Conservation (phyloP, 768 basidiomycete species). For the Tricholoma terreum region DNA sequence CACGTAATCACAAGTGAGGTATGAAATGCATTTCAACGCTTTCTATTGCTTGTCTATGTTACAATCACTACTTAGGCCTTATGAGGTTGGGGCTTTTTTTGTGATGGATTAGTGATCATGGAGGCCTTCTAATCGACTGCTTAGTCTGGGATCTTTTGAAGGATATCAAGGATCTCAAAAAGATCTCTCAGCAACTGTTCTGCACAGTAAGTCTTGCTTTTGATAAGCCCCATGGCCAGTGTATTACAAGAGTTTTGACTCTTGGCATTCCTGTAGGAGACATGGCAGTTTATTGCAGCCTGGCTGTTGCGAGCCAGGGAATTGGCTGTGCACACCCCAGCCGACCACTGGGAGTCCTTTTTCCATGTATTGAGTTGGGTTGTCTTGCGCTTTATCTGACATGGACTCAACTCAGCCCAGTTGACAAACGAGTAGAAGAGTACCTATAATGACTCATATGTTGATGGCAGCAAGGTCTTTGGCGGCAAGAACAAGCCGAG, state of each 20-base stretch:
- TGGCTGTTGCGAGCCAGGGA: background rate
- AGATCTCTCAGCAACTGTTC: background rate
- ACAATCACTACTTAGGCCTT: too few species aligned
- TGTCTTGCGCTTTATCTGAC: background rate
- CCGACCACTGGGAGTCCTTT: background rate
- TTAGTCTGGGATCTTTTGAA: background rate
- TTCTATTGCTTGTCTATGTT: too few species aligned
- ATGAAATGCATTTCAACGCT: too few species aligned
- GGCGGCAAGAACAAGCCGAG: background rate
- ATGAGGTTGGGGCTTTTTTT: too few species aligned
- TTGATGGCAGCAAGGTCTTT: background rate
- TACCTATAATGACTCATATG: background rate
- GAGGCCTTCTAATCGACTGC: background rate
- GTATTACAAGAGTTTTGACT: background rate
- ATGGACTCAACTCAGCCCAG: background rate
- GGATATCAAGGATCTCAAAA: background rate
- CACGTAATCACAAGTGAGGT: too few species aligned
- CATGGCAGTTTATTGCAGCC: background rate
- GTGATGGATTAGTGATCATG: background rate
- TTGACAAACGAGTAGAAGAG: background rate
- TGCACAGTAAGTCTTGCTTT: background rate
- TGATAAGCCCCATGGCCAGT: background rate
- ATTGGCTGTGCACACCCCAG: background rate
- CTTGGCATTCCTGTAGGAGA: background rate
- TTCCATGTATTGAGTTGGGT: background rate